Percentiles rank a stretch among this genome's conserved stretches.
Evolutionary conservation across 306 rosid species (phyloP).

Genomic region (Acacia acuminata): DNA sequence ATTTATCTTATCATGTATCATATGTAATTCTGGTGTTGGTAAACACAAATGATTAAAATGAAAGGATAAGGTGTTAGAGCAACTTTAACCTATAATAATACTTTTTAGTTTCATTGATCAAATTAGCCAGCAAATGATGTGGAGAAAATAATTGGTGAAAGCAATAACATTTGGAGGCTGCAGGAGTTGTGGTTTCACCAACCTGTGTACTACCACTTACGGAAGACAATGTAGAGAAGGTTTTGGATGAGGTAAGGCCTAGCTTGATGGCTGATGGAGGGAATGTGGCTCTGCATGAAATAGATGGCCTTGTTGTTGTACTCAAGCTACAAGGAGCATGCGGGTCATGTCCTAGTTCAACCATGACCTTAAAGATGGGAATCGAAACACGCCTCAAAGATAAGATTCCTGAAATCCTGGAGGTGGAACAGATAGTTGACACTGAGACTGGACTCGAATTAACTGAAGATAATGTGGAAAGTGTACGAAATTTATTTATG

Average conservation of each 20-base stretch:
- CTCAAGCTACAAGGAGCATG: conserved; percentile 97
- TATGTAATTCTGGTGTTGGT: not conserved
- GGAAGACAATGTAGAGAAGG: conserved; percentile 94
- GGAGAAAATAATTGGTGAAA: conserved; percentile 18
- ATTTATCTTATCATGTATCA: not conserved
- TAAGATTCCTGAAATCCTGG: conserved; percentile 90
- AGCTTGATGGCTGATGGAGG: conserved; percentile 97
- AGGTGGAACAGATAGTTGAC: conserved; percentile 85
- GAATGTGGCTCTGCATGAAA: conserved; percentile 91
- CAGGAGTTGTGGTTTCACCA: conserved; percentile 77
- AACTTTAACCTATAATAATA: not conserved
- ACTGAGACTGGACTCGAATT: conserved; percentile 87
- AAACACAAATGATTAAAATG: not conserved
- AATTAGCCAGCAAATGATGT: conserved; percentile 16
- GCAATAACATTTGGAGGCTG: conserved; percentile 31
- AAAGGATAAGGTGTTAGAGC: conserved; percentile 8
- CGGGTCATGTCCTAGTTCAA: conserved; percentile 95
- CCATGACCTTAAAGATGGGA: conserved; percentile 96
- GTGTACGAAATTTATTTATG: conserved; percentile 44
- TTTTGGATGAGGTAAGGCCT: conserved; percentile 95
- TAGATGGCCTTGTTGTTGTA: conserved; percentile 91
- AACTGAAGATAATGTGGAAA: conserved; percentile 81
- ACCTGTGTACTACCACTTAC: conserved; percentile 80
- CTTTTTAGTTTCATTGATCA: not conserved
- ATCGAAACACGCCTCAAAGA: conserved; percentile 87